Base-by-base conservation (phyloP, 2,329 filamentous ascomycete species). In the Beauveria sp. region DNA sequence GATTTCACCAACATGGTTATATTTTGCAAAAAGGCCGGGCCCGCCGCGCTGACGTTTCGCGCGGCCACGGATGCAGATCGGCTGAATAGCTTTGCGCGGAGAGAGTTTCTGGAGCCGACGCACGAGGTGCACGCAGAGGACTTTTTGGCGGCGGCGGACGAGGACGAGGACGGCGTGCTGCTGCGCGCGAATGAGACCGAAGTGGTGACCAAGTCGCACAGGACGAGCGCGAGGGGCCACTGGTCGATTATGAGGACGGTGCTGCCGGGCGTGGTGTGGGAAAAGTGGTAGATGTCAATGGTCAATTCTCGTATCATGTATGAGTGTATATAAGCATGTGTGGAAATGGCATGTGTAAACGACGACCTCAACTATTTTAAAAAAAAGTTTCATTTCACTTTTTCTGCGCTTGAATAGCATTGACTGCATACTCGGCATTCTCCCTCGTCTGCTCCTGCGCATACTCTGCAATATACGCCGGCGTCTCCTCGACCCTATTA, bases 1-100 rank as follows among this genome's bases (percentile, higher is more conserved):
- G 90, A 96, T 70, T 97, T 97, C 72, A 91, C 92, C 71, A 99
- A 99, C 77, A 91, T 97, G 83, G 90, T 97, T 52, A 86, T 97
- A 63, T 97, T 97, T 77, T 99, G 94, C 79, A 86, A 84, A 62
- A 93, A 92, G 75, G 79, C 76, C 34, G 12, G 9, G 12, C 62
- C 64, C 26, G 68, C 68, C 3, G 68, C 75, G 0, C 75, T 92
- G 43, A 76, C 70, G 0, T 97, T 97, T 77, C 83, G 92, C 14
- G 69, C 78, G 18, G 84, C 92, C 0, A 77, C 74, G 0, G 72
- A 80, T 7, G 76, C 77, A 2, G 94, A 99, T 70, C 87, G 84
- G 68, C 76, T 96, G 40, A 82, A 83, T 43, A 96, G 89, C 71
- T 78, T 84, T 47, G 86, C 89, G 14, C 79, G 94, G 37, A 76